A percentile compares a stretch with the other conserved stretches of the same genome.
These are phyloP conservation scores for Carex sylvatica DNA, from an alignment of 202 grass and related monocot species.

Conservation along the genomic window DNA sequence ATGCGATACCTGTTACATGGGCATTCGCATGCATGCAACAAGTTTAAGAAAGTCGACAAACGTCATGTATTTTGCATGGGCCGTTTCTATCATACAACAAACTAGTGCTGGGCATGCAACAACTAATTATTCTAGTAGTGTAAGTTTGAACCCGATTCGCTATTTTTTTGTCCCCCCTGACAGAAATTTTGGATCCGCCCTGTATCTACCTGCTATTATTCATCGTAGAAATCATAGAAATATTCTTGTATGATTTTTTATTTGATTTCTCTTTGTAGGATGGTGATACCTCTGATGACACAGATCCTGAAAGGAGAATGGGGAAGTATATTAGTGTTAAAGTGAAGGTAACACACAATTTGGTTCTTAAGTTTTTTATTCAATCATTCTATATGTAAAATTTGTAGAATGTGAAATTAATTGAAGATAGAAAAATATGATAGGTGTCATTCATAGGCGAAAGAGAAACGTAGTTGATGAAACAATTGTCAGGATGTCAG, in stretches of 20 bases:
- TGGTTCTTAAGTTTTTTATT: background rate
- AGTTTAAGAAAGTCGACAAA: no score
- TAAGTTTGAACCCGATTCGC: no score
- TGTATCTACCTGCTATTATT: no score
- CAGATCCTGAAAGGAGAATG: constrained; percentile 85
- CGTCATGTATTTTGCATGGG: no score
- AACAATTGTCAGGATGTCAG: constrained; percentile 95
- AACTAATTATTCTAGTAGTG: no score
- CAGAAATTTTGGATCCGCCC: no score
- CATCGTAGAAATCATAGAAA: background rate
- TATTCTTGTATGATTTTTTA: background rate
- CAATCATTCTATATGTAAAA: background rate
- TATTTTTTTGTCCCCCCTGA: no score
- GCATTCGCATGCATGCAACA: no score
- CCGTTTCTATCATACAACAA: no score
- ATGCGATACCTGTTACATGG: no score
- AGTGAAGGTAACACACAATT: constrained; percentile 61
- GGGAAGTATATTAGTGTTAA: constrained; percentile 94
- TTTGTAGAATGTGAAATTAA: background rate
- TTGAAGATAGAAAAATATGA: background rate
- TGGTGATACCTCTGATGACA: constrained; percentile 71
- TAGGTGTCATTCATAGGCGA: constrained; percentile 97
- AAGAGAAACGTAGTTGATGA: constrained; percentile 84
- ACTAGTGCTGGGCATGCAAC: no score
- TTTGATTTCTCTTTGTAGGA: constrained; percentile 48